Conservation (phyloP, 108 stramenopile species). For the Aurantiochytrium sp. region DNA sequence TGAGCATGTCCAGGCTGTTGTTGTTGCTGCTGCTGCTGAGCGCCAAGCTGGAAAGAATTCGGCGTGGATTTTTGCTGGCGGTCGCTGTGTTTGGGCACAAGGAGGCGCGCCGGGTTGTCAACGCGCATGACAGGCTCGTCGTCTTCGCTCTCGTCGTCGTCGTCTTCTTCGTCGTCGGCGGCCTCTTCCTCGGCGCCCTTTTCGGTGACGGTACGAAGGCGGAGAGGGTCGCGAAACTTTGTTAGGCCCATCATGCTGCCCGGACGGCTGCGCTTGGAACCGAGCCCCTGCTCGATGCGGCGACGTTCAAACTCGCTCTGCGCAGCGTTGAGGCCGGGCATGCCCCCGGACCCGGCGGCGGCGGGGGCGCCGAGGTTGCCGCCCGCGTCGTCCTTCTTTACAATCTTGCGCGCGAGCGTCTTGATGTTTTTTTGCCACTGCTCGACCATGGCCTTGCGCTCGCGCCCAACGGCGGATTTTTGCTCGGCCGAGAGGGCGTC, state of each 20-base stretch:
- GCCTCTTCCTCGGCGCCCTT: not conserved
- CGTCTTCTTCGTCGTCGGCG: too few relatives aligned
- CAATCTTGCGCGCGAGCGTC: not conserved
- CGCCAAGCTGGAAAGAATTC: not conserved
- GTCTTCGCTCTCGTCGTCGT: not conserved
- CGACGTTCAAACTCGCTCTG: conserved; percentile 10
- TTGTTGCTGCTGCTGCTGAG: not conserved
- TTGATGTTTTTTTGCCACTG: not conserved
- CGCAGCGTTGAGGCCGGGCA: too few relatives aligned
- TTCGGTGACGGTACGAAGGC: not conserved
- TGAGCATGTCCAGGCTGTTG: too few relatives aligned
- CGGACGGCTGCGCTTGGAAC: not conserved
- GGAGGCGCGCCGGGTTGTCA: not conserved
- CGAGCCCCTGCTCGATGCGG: conserved; percentile 15
- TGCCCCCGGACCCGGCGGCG: too few relatives aligned
- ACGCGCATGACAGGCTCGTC: not conserved
- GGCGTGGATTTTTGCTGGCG: not conserved
- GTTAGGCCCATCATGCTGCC: not conserved
- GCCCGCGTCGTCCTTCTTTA: not conserved
- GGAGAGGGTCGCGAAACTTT: not conserved
- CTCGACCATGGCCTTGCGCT: not conserved
- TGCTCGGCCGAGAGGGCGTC: not conserved
- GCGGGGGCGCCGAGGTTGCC: too few relatives aligned
- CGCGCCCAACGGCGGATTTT: not conserved
- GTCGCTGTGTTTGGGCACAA: not conserved